Evolutionary conservation across 768 basidiomycete species (phyloP), one percentile per base, ranked within the genome.

Genomic region (Russula compacta): DNA sequence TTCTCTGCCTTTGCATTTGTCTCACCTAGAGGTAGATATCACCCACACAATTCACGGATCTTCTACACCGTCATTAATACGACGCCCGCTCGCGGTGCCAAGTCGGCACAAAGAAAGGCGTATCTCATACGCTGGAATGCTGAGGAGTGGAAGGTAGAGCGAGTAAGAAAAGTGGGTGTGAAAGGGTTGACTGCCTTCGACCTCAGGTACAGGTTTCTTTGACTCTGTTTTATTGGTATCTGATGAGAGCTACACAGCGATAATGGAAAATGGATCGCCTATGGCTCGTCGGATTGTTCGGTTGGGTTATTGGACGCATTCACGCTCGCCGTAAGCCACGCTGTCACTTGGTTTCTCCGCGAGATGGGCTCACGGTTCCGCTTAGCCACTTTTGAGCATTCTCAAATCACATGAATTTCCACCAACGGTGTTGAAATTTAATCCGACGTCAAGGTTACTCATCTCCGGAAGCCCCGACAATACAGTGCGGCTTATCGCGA

Each of bases 341-440:
- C 12, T 29, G 11, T 17, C 21, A 24, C 33, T 59, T 17, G 32
- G 6, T 39, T 21, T 29, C 47, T 51, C n/a, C 44, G 29, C 54
- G 48, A 64, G 21, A 60, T 40, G 0, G 10, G 19, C 52, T 32
- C 24, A 12, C 32, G 32, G 29, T 9, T 6, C 40, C 53, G 44
- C 38, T 46, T 67, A 98, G 95, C 95, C 94, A 1, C 71, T 92
- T 12, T 73, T 92, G 35, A 85, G 85, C 19, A 97, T 99, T 63
- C 77, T 98, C 60, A 91, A 90, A 73, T 90, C 97, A 0, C 95
- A 98, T 72, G 93, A 95, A 61, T 93, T 98, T 72, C 90, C 97
- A 4, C 83, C 91, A 6, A 98, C 97, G 1, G 84, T 89, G 4
- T 73, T 99, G 58, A 82, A 82, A 60, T 99, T 99, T 78, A 95